Percentiles rank a stretch among this genome's conserved stretches.
Evolutionary conservation across 2,329 filamentous ascomycete species (phyloP).

Genomic region (Aspergillus thermomutatus): DNA sequence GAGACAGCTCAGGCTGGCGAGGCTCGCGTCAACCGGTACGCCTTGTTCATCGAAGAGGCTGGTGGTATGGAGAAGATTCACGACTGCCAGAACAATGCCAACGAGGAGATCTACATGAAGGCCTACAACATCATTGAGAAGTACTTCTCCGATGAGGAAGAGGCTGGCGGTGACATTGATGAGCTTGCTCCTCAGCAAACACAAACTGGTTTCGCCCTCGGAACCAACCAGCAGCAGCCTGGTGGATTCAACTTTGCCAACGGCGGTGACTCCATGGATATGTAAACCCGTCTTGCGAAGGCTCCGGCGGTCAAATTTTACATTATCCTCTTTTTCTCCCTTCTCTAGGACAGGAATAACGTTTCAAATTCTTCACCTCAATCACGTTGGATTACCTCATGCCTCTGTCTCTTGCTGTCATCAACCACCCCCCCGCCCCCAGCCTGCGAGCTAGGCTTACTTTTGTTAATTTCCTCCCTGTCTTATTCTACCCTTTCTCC

Average conservation of each 20-base stretch:
- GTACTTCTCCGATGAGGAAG: constrained; percentile 99
- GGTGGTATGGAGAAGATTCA: constrained; percentile 99
- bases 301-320: neutral
- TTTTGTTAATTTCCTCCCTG: constrained; percentile 17
- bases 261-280: constrained; percentile 70
- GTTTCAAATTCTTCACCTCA: constrained; percentile 1
- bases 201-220: constrained; percentile 71
- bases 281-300: constrained; percentile 48
- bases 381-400: neutral
- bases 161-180: constrained; percentile 71
- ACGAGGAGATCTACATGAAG: constrained; percentile 99
- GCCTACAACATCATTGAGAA: constrained; percentile 99
- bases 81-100: constrained; percentile 99
- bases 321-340: neutral
- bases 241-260: constrained; percentile 92
- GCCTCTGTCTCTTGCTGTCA: neutral
- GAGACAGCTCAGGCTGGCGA: constrained; percentile 61
- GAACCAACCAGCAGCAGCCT: constrained; percentile 60
- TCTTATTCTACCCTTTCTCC: constrained; percentile 3
- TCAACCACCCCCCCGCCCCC: too few species aligned
- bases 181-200: constrained; percentile 70
- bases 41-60: constrained; percentile 97
- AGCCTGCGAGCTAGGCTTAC: constrained; percentile 3
- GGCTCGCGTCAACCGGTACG: constrained; percentile 80
- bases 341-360: neutral